A percentile compares a stretch with the other conserved stretches of the same genome.
Conservation (phyloP, 371 early-diverging fungal genomes). For the Cokeromyces recurvatus region DNA sequence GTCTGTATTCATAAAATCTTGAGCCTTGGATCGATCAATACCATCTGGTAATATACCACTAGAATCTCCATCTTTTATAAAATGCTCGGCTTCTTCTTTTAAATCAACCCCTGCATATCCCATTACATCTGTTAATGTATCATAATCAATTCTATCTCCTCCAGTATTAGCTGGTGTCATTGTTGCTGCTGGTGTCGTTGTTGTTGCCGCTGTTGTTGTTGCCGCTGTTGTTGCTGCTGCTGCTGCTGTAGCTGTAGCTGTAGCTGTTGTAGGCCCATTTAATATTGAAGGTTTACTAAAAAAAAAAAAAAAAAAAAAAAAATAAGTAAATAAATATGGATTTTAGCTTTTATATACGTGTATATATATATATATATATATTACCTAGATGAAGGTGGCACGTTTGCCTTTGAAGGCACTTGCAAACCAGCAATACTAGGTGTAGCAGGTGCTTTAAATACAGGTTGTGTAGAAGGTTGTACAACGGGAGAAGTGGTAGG, state of each 20-base stretch:
- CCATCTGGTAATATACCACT: constrained; percentile 20
- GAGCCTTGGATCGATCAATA: constrained; percentile 50
- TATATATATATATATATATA: neutral
- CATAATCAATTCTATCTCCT: constrained; percentile 49
- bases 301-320: neutral
- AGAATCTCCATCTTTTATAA: constrained; percentile 33
- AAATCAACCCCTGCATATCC: constrained; percentile 87
- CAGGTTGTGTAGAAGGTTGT: constrained; percentile 1
- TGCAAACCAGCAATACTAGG: constrained; percentile 20
- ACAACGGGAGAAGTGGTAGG: neutral
- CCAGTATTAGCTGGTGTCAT: constrained; percentile 12
- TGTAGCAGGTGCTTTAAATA: constrained; percentile 33
- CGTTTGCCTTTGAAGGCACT: constrained; percentile 19
- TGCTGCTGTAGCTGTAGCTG: constrained; percentile 2
- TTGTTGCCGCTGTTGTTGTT: constrained; percentile 1
- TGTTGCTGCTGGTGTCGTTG: constrained; percentile 11
- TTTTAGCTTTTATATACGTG: neutral
- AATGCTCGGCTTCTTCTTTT: constrained; percentile 58
- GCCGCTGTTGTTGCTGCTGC: constrained; percentile 7
- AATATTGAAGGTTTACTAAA: constrained; percentile 8
- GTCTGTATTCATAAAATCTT: constrained; percentile 52
- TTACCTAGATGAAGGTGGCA: constrained; percentile 12
- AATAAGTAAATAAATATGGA: too few relatives aligned
- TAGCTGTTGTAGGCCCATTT: neutral
- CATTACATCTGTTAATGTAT: constrained; percentile 77